These are phyloP conservation scores for Leucosporidium scottii DNA, from an alignment of 768 basidiomycete species.

Conservation along the genomic window DNA sequence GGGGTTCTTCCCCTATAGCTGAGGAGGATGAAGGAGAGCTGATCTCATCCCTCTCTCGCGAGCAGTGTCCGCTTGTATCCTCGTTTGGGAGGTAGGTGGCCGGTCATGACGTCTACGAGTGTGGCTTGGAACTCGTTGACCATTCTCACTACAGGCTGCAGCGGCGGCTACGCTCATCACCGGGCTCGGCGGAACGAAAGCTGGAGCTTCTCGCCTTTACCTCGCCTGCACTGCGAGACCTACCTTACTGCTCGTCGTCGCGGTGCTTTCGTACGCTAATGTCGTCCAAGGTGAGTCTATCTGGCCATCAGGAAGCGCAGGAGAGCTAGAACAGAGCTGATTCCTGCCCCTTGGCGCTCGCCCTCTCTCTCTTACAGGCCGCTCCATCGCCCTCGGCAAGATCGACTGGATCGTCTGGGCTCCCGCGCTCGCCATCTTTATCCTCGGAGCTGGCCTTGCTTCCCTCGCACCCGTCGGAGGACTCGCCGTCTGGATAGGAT, in stretches of 20 bases:
- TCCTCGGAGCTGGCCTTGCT: conserved; percentile 16
- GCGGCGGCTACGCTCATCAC: background rate
- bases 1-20: background rate
- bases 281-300: conserved; percentile 14
- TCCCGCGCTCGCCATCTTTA: conserved; percentile 11
- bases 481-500: conserved; percentile 8
- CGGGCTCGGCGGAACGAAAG: conserved; percentile 5
- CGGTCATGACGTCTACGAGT: too few species aligned
- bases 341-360: background rate
- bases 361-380: background rate
- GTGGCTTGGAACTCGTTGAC: background rate
- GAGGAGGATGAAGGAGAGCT: background rate
- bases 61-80: conserved; percentile 10
- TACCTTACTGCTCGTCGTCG: conserved; percentile 23
- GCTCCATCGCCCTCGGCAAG: conserved; percentile 12
- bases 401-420: conserved; percentile 31
- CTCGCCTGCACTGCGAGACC: conserved; percentile 20
- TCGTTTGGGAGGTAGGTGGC: conserved; percentile 21
- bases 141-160: background rate
- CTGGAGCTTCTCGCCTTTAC: conserved; percentile 11
- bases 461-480: background rate
- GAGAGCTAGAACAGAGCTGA: background rate
- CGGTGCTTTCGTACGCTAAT: conserved; percentile 14
- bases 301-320: background rate
- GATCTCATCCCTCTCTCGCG: background rate